Conservation (phyloP, 441 rosid species). For the Populus hybrid region DNA sequence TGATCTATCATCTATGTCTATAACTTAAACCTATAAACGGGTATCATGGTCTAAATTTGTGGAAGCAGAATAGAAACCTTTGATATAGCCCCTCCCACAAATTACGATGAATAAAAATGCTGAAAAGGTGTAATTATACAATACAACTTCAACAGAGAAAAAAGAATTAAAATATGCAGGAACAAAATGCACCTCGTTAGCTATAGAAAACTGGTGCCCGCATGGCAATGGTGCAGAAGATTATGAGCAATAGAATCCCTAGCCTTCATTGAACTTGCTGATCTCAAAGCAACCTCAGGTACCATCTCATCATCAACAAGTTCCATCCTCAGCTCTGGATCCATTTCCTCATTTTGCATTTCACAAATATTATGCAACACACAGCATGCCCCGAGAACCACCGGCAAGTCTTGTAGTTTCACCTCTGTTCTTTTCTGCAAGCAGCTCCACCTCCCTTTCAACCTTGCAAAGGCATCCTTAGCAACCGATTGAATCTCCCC, state of each 20-base stretch:
- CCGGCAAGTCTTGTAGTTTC: constrained; percentile 71
- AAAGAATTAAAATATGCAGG: constrained; percentile 34
- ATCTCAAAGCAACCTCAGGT: constrained; percentile 52
- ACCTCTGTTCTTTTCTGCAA: constrained; percentile 81
- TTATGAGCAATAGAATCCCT: constrained; percentile 79
- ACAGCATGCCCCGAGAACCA: constrained; percentile 78
- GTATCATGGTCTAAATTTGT: not conserved
- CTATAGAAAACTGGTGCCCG: constrained; percentile 68
- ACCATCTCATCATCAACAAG: constrained; percentile 64
- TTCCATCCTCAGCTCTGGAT: constrained; percentile 42
- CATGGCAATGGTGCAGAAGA: constrained; percentile 77
- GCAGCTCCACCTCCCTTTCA: constrained; percentile 76
- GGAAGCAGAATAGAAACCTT: not conserved
- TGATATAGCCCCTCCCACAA: not conserved
- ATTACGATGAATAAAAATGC: constrained; percentile 19
- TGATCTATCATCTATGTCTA: constrained; percentile 4
- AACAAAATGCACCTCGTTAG: not conserved
- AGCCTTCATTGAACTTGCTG: constrained; percentile 38
- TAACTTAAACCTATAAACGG: constrained; percentile 15
- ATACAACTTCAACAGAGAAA: constrained; percentile 1
- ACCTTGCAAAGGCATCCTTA: constrained; percentile 54
- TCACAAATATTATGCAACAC: constrained; percentile 79
- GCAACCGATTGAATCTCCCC: constrained; percentile 45
- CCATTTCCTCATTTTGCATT: constrained; percentile 52
- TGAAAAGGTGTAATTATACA: not conserved